Evolutionary conservation across 768 basidiomycete species (phyloP), one percentile per base, ranked within the genome.

Genomic region (Rossbeevera mucosa): DNA sequence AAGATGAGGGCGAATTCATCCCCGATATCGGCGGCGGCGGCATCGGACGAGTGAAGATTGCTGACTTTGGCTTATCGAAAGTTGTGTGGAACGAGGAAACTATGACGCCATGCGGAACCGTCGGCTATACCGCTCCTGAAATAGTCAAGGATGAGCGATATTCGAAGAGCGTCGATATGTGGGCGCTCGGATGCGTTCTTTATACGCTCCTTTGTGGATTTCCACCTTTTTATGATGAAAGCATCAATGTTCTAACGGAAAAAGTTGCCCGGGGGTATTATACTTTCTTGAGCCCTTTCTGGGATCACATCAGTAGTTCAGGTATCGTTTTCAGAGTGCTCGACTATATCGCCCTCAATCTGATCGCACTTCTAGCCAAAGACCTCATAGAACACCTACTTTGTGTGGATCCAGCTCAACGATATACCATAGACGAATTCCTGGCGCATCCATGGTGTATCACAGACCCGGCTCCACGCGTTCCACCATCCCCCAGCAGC

Each of bases 41-140:
- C 20, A 99, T 99, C 57, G 96, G 96, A 7, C 84, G 85, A 36
- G 94, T 99, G 69, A 99, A 98, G 76, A 96, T 99, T 54, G 96
- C 96, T 53, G 96, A 99, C 69, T 99, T 99, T 64, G 96, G 96
- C 29, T 76, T 99, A 44, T 90, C 86, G 56, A 99, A 99, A 72
- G 87, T 98, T 49, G 92, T 99, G 4, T 99, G 96, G 96, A 88
- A 95, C 66, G 96, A 98, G 65, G 86, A 97, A 66, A 99, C 96
- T 6, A 94, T 91, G 89, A 99, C 96, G 13, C 96, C 96, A 20
- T 99, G 96, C 64, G 96, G 96, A n/a, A 99, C 96, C 3, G 95
- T 99, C 28, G 96, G 96, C 20, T 99, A 99, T 71, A 99, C 96
- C 2, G 96, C 96, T 6, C 96, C 96, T 5, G 96, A 99, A 72